Percentiles rank a stretch among this genome's conserved stretches.
Conservation (phyloP, 768 basidiomycete genomes). For the Phylloporus sp. region DNA sequence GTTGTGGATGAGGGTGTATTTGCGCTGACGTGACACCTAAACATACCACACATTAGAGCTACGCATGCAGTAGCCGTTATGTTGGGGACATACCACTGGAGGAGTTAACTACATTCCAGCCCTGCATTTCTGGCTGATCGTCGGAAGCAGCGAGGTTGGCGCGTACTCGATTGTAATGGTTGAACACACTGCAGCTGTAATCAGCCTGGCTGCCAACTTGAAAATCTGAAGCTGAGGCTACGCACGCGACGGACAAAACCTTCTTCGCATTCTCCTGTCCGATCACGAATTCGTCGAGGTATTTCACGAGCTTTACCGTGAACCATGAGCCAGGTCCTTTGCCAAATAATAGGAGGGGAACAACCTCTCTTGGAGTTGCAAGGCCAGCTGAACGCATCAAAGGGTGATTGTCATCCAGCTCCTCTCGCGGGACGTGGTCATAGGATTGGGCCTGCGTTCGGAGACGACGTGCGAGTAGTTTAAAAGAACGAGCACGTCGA, state of each 20-base stretch:
- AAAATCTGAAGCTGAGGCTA: constrained; percentile 18
- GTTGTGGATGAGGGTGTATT: constrained; percentile 54
- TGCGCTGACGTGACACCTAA: constrained; percentile 51
- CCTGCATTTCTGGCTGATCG: constrained; percentile 28
- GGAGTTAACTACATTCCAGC: constrained; percentile 24
- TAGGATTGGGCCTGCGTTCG: constrained; percentile 55
- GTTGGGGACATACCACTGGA: constrained; percentile 29
- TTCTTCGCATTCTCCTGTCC: constrained; percentile 94
- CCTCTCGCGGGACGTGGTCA: constrained; percentile 35
- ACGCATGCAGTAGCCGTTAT: neutral
- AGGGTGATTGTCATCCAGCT: constrained; percentile 29
- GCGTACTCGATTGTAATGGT: constrained; percentile 87
- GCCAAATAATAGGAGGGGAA: neutral
- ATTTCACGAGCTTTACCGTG: constrained; percentile 62
- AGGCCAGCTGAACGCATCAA: constrained; percentile 40
- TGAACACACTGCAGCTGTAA: constrained; percentile 66
- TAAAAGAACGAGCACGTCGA: constrained; percentile 28
- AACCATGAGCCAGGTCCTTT: constrained; percentile 9
- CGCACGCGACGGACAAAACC: constrained; percentile 89
- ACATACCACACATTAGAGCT: constrained; percentile 17
- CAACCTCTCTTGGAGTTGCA: constrained; percentile 58
- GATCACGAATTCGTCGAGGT: constrained; percentile 84
- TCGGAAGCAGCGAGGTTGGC: constrained; percentile 56
- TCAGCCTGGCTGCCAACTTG: neutral
- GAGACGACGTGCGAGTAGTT: constrained; percentile 33